phyloP scores from a whole-genome alignment of 768 basidiomycete species.

The Tulasnella calospora region DNA sequence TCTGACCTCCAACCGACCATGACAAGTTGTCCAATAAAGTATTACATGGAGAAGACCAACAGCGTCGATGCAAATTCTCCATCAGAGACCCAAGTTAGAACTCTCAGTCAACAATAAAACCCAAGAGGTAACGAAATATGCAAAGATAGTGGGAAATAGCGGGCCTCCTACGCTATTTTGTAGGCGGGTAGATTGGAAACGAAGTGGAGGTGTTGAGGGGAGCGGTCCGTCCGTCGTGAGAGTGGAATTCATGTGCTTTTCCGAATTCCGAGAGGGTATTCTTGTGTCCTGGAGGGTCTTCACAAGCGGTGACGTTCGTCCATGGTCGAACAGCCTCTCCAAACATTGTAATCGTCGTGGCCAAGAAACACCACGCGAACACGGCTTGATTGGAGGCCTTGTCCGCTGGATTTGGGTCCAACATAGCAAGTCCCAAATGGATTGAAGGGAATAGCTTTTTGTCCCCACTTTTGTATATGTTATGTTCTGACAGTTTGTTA shows the following conservation, averaged over 20 bases:
- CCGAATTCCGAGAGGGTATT: neutral
- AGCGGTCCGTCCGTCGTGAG: neutral
- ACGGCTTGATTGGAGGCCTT: neutral
- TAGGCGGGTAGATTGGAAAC: neutral
- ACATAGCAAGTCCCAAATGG: neutral
- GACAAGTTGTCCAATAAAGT: neutral
- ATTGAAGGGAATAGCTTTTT: neutral
- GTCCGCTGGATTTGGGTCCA: neutral
- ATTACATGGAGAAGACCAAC: no score
- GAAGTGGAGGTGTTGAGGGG: neutral
- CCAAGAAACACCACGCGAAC: neutral
- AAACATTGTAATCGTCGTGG: neutral
- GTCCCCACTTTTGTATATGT: no score
- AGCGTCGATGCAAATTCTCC: no score
- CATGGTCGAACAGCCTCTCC: neutral
- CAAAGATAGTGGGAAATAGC: neutral
- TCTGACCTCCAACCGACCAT: neutral
- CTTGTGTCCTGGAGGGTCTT: neutral
- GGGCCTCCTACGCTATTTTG: neutral
- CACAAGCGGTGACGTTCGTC: neutral
- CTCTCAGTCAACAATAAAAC: neutral
- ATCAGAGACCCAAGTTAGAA: no score
- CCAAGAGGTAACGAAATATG: neutral
- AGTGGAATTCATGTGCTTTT: neutral
- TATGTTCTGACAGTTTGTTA: no score